Percentiles rank a stretch among this genome's conserved stretches.
Evolutionary conservation across 75 land plant genomes (phyloP).

Genomic region (Picea glauca): DNA sequence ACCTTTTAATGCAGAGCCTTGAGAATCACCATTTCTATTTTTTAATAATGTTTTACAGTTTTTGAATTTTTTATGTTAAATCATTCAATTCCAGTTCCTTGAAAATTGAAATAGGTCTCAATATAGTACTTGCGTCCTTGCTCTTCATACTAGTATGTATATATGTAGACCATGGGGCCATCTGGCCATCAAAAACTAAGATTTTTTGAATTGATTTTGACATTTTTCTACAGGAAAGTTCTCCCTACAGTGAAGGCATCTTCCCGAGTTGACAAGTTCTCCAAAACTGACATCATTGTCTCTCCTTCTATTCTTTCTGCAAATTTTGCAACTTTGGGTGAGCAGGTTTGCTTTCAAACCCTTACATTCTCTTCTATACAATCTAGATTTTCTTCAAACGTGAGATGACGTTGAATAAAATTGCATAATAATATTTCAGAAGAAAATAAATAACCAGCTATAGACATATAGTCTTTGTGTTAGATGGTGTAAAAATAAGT

Average conservation of each 20-base stretch:
- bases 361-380: not conserved
- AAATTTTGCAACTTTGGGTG: slow-evolving; percentile 88
- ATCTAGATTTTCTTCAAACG: not conserved
- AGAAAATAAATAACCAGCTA: not conserved
- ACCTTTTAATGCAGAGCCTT: too few species aligned
- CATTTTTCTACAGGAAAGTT: slow-evolving; percentile 37
- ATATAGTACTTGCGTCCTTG: too few species aligned
- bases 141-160: too few species aligned
- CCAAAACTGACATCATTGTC: slow-evolving; percentile 86
- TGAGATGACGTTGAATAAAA: not conserved
- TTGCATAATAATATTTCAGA: not conserved
- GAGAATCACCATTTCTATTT: too few species aligned
- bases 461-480: not conserved
- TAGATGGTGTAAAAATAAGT: not conserved
- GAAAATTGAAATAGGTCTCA: too few species aligned
- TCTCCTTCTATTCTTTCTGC: slow-evolving; percentile 98
- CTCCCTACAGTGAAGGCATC: slow-evolving; percentile 54
- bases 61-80: too few species aligned
- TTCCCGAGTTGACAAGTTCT: slow-evolving; percentile 82
- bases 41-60: too few species aligned
- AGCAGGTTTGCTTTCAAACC: slow-evolving; percentile 56
- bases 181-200: too few species aligned
- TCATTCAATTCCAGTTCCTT: too few species aligned
- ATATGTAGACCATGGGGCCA: too few species aligned
- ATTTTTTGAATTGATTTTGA: too few species aligned